Conservation (phyloP, 2,329 filamentous ascomycete genomes). For the Fonsecaea multimorphosa region DNA sequence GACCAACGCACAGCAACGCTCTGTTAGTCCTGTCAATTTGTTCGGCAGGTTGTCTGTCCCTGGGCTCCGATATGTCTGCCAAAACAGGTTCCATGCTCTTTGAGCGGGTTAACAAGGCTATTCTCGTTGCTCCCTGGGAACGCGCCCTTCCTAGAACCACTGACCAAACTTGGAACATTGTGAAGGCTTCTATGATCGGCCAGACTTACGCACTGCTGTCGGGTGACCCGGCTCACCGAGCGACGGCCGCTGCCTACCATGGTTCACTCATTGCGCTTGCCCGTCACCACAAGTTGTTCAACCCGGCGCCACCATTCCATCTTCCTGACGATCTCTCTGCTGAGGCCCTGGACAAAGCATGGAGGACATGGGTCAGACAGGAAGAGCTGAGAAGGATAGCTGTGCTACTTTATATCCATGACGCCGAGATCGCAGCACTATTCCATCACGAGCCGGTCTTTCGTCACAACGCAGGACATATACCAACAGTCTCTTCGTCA, state of each 20-base stretch:
- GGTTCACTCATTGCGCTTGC: slow-evolving; percentile 30
- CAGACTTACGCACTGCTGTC: slow-evolving; percentile 42
- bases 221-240: slow-evolving; percentile 36
- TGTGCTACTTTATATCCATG: slow-evolving; percentile 39
- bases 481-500: not conserved
- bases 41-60: slow-evolving; percentile 45
- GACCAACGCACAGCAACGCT: slow-evolving; percentile 29
- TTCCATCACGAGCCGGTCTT: slow-evolving; percentile 36
- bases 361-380: slow-evolving; percentile 9
- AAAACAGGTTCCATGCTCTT: slow-evolving; percentile 41
- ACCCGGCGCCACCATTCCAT: not conserved
- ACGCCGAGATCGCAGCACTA: slow-evolving; percentile 41
- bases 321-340: slow-evolving; percentile 2
- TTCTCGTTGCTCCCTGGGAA: slow-evolving; percentile 17
- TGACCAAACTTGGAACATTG: slow-evolving; percentile 24
- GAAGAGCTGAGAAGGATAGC: slow-evolving; percentile 25
- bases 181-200: slow-evolving; percentile 40
- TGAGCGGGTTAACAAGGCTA: slow-evolving; percentile 41
- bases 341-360: slow-evolving; percentile 4
- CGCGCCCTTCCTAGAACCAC: slow-evolving; percentile 7
- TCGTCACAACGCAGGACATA: slow-evolving; percentile 3
- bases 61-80: slow-evolving; percentile 41
- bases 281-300: slow-evolving; percentile 19
- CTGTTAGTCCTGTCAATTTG: slow-evolving; percentile 46
- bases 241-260: slow-evolving; percentile 41